Conservation (phyloP, 1,284 basidiomycete genomes). For the Ustilago shanxiensis region DNA sequence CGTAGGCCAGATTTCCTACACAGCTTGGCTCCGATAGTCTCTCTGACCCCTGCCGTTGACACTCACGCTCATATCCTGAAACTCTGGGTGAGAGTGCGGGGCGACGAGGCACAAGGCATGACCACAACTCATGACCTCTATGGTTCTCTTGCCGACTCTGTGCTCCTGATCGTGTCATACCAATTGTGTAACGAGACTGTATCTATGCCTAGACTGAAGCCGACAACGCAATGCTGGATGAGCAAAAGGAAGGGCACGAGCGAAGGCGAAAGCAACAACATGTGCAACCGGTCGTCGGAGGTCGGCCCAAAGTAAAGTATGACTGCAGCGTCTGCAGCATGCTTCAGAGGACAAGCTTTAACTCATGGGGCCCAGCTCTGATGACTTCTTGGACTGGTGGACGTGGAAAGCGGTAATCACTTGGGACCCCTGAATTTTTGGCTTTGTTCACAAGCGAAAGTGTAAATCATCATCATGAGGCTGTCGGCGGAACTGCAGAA, state of each 20-base stretch:
- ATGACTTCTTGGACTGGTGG: background rate
- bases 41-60: too few relatives aligned
- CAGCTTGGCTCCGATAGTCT: too few relatives aligned
- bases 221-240: too few relatives aligned
- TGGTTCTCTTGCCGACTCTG: background rate
- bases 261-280: background rate
- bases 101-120: background rate
- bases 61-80: background rate
- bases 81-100: background rate
- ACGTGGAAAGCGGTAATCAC: background rate
- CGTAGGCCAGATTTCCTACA: too few relatives aligned
- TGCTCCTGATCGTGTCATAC: background rate
- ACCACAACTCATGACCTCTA: background rate
- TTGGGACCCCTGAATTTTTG: background rate
- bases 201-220: background rate
- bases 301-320: background rate
- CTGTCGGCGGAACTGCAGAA: background rate
- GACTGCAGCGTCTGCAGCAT: background rate
- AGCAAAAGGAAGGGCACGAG: too few relatives aligned
- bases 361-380: too few relatives aligned
- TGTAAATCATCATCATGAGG: background rate
- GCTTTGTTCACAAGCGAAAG: background rate
- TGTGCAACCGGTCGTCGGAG: constrained; percentile 1
- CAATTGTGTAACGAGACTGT: background rate
- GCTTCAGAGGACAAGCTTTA: background rate